Evolutionary conservation across 805 yeast genomes (phyloP).

Genomic region (Spathaspora arborariae): DNA sequence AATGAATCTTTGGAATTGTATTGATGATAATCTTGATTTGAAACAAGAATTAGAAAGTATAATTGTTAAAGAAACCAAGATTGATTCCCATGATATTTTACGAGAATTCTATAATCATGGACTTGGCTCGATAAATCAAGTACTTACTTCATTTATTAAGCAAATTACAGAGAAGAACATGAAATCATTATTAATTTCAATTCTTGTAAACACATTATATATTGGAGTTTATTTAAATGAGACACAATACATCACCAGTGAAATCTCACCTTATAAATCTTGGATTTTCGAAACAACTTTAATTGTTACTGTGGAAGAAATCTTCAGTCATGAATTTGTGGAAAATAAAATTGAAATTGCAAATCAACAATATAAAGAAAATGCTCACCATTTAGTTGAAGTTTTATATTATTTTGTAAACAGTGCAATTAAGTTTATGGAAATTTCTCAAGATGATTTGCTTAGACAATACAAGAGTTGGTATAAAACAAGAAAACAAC

Average conservation of each 20-base stretch:
- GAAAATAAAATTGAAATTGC: background rate
- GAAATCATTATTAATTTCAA: conserved; percentile 12
- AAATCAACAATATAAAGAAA: conserved; percentile 8
- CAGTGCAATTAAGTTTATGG: conserved; percentile 33
- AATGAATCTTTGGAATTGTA: conserved; percentile 33
- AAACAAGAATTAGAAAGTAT: conserved; percentile 4
- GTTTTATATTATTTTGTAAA: conserved; percentile 33
- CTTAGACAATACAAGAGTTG: conserved; percentile 27
- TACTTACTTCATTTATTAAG: conserved; percentile 26
- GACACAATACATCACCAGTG: conserved; percentile 25
- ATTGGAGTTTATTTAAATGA: conserved; percentile 39
- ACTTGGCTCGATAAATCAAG: conserved; percentile 19
- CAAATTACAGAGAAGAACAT: conserved; percentile 16
- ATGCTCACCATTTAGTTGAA: conserved; percentile 16
- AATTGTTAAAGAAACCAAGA: conserved; percentile 2
- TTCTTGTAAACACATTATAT: conserved; percentile 26
- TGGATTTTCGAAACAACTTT: conserved; percentile 49
- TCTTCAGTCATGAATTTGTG: conserved; percentile 27
- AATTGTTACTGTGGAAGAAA: conserved; percentile 36
- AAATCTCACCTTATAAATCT: conserved; percentile 21
- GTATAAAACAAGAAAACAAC: conserved; percentile 26
- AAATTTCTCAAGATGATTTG: conserved; percentile 14
- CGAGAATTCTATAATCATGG: conserved; percentile 25
- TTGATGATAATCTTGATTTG: conserved; percentile 11
- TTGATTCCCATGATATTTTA: conserved; percentile 13